A percentile compares a stretch with the other conserved stretches of the same genome.
Evolutionary conservation across 257 asterid species (phyloP).

Genomic region (Galeopsis tetrahit): DNA sequence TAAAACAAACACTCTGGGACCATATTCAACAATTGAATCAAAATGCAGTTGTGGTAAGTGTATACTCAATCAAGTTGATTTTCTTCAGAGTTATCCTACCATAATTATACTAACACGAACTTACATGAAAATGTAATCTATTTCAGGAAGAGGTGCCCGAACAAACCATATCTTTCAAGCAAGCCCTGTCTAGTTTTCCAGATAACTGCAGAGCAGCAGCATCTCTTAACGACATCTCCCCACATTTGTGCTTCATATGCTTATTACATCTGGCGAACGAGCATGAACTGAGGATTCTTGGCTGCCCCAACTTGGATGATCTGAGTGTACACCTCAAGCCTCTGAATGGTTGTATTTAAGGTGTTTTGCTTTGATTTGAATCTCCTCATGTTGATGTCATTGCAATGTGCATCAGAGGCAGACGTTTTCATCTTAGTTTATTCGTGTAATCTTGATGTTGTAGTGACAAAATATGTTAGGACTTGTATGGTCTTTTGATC

Average conservation of each 20-base stretch:
- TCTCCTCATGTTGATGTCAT: background rate
- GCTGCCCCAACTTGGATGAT: conserved; percentile 70
- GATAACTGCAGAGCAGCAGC: conserved; percentile 65
- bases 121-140: background rate
- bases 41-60: conserved; percentile 53
- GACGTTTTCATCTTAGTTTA: background rate
- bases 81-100: background rate
- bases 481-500: conserved; percentile 21
- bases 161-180: conserved; percentile 65
- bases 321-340: conserved; percentile 54
- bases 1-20: conserved; percentile 89
- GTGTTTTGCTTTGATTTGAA: conserved; percentile 10
- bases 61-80: background rate
- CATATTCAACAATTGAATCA: conserved; percentile 52
- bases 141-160: conserved; percentile 45
- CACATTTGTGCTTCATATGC: conserved; percentile 95
- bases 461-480: conserved; percentile 9
- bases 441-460: conserved; percentile 18
- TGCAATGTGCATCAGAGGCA: conserved; percentile 24
- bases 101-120: conserved; percentile 6
- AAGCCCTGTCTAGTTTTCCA: conserved; percentile 66
- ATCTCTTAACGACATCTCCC: conserved; percentile 68
- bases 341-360: conserved; percentile 17
- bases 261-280: conserved; percentile 94
- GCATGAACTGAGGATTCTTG: conserved; percentile 70